These are phyloP conservation scores for Crassisporium funariophilum DNA, from an alignment of 768 basidiomycete species.

Conservation along the genomic window DNA sequence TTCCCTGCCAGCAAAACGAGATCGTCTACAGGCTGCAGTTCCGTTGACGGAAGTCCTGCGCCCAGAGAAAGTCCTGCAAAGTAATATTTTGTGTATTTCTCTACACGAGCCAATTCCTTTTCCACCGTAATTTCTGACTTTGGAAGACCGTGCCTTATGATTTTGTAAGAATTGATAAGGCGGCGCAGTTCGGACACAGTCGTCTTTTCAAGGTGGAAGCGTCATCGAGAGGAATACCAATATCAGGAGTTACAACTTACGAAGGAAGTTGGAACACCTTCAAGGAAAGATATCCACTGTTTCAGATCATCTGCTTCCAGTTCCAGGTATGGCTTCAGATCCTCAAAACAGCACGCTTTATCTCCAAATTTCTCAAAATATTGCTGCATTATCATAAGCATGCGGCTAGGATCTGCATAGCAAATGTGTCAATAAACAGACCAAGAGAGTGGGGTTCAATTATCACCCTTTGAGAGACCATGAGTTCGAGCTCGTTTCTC, in stretches of 20 bases:
- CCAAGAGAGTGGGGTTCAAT: not conserved
- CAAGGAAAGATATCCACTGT: slow-evolving; percentile 58
- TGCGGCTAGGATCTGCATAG: slow-evolving; percentile 42
- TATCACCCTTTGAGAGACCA: slow-evolving; percentile 49
- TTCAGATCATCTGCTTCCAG: slow-evolving; percentile 49
- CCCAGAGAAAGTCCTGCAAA: slow-evolving; percentile 70
- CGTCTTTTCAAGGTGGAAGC: slow-evolving; percentile 38
- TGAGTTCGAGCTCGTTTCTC: slow-evolving; percentile 58
- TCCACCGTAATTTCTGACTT: slow-evolving; percentile 54
- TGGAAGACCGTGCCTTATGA: slow-evolving; percentile 63
- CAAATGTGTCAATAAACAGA: not conserved
- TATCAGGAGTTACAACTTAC: slow-evolving; percentile 36
- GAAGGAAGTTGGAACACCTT: slow-evolving; percentile 46
- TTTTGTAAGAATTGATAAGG: slow-evolving; percentile 74
- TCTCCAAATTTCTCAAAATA: slow-evolving; percentile 77
- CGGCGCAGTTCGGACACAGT: slow-evolving; percentile 59
- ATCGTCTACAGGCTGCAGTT: slow-evolving; percentile 88
- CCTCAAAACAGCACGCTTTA: slow-evolving; percentile 88
- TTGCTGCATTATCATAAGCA: slow-evolving; percentile 54
- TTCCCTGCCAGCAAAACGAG: slow-evolving; percentile 75
- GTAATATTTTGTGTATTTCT: slow-evolving; percentile 61
- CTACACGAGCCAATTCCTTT: slow-evolving; percentile 53
- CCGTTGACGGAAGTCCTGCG: slow-evolving; percentile 63
- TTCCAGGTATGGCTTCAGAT: slow-evolving; percentile 67
- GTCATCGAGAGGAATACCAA: slow-evolving; percentile 2